Conservation (phyloP, 169 alveolate genomes). For the Fabrea salina region DNA sequence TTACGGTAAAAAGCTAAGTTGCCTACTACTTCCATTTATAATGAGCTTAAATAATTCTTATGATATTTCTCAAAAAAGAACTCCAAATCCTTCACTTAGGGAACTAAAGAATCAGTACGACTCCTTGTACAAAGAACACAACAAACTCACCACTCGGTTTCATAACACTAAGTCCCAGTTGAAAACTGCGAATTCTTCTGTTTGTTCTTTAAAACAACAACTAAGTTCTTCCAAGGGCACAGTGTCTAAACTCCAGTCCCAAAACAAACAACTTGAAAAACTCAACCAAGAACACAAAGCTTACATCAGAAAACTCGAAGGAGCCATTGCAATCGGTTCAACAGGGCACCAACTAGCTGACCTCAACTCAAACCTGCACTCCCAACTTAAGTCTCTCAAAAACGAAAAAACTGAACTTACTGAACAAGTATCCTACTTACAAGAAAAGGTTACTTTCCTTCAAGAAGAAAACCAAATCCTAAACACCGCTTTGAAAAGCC, state of each 20-base stretch:
- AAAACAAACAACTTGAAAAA: not conserved
- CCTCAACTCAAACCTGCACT: not conserved
- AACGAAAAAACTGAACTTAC: not conserved
- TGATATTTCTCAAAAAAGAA: no score
- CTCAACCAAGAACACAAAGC: not conserved
- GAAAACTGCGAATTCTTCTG: not conserved
- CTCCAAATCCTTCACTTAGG: no score
- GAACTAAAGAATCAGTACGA: slow-evolving; percentile 7
- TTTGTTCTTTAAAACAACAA: not conserved
- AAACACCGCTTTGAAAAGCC: not conserved
- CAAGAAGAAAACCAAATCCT: not conserved
- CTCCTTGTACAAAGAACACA: not conserved
- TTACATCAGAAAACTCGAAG: slow-evolving; percentile 14
- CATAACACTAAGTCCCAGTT: not conserved
- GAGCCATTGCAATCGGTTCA: not conserved
- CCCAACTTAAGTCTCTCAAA: not conserved
- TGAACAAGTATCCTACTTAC: not conserved
- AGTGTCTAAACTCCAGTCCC: not conserved
- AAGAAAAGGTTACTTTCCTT: not conserved
- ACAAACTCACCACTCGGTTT: not conserved
- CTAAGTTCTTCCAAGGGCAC: not conserved
- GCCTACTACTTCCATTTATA: no score
- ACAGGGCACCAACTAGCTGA: slow-evolving; percentile 9
- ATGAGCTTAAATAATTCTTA: no score
- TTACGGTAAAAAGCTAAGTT: not conserved